These are phyloP conservation scores for Dipteronia dyeriana DNA, from an alignment of 345 rosid species.

Conservation along the genomic window DNA sequence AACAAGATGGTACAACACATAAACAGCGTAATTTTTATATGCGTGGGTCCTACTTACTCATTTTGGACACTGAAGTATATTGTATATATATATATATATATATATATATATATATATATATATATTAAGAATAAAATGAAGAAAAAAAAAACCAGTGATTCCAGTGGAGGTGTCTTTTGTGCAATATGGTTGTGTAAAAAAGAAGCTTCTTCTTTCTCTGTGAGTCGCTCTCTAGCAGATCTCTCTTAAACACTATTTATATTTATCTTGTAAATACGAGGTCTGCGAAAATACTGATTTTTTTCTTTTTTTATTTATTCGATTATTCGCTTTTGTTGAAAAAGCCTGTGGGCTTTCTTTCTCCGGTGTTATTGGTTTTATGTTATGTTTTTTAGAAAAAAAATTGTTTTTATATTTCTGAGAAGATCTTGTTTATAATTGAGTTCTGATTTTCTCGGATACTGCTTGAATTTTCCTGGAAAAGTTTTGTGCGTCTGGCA, in stretches of 20 bases:
- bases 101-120: not conserved
- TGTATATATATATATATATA: not conserved
- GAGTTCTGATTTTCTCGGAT: not conserved
- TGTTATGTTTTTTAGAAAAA: too few relatives aligned
- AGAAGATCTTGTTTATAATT: constrained; percentile 11
- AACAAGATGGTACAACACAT: not conserved
- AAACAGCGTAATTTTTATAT: not conserved
- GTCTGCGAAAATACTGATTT: not conserved
- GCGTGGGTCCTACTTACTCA: not conserved
- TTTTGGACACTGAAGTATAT: not conserved
- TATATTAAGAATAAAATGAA: too few relatives aligned
- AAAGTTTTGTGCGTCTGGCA: not conserved
- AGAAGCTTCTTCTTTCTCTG: not conserved
- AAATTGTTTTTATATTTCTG: not conserved
- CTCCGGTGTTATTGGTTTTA: not conserved
- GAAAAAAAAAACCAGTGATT: too few relatives aligned
- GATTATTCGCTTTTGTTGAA: not conserved
- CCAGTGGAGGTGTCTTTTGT: too few relatives aligned
- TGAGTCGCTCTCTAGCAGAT: not conserved
- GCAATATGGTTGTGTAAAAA: not conserved
- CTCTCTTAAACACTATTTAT: not conserved
- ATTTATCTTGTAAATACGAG: not conserved
- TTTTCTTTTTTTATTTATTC: not conserved
- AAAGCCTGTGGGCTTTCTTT: constrained; percentile 7
- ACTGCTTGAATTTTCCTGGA: not conserved